Evolutionary conservation across 148 eudicot species (phyloP), one percentile per base, ranked within the genome.

Genomic region (Arbutus unedo): DNA sequence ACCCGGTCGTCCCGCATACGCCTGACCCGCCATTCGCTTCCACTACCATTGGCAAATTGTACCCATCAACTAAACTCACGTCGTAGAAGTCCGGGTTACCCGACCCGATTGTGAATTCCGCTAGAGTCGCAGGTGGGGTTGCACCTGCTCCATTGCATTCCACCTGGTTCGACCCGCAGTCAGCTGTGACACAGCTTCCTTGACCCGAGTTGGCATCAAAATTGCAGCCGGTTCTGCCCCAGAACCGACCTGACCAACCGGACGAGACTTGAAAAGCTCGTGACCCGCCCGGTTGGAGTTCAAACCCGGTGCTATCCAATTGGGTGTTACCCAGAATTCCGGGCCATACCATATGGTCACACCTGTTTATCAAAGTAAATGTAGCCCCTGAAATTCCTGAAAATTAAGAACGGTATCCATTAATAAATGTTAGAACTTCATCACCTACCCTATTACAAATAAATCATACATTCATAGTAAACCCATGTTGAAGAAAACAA

Each of bases 1-100:
- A 93, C 11, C 94, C 93, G 21, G 97, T 90, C 0, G 86, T 25
- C 5, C 81, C 83, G 56, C 97, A 91, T 3, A 87, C 76, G 44
- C 93, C 95, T 45, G 90, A 84, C 13, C 94, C 93, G 0, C 88
- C 86, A 38, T 48, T 62, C 0, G 97, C 81, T 43, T 88, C 91
- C 0, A 93, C 79, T 2, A 82, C 41, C 89, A 91, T 89, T 0
- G 93, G 91, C 73, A 93, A 11, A 53, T 91, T 91, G 86, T 82
- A 93, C 48, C 94, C 96, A n/a, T 93, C 96, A 0, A 93, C 97
- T 0, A 93, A 88, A 79, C 97, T 93, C 0, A 93, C 91, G 19
- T 93, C 97, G 15, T 93, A 93, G 81, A 87, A 91, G 60, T 93
- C 97, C 4, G 78, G 89, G 68, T 70, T 41, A 44, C 81, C 84